phyloP scores from a whole-genome alignment of 345 rosid genomes.

The Orychophragmus violaceus region DNA sequence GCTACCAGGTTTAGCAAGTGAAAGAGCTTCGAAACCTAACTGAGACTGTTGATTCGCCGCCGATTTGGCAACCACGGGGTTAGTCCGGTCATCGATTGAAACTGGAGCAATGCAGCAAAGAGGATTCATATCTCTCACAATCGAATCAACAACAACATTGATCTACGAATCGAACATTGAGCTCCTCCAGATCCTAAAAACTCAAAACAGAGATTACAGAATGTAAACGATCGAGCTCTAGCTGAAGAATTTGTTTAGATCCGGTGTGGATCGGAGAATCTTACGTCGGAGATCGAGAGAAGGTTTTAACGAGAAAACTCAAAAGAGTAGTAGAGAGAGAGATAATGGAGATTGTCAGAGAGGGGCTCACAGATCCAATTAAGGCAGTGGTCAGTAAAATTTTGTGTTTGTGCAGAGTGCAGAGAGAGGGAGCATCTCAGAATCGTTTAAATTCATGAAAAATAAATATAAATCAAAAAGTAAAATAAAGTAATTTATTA shows the following conservation, averaged over 20 bases:
- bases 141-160: conserved; percentile 17
- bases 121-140: conserved; percentile 55
- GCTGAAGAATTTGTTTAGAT: too few relatives aligned
- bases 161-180: background rate
- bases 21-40: conserved; percentile 33
- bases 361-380: conserved; percentile 48
- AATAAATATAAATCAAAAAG: too few relatives aligned
- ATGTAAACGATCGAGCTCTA: background rate
- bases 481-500: conserved; percentile 21
- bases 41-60: conserved; percentile 38
- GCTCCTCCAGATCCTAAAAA: conserved; percentile 11
- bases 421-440: conserved; percentile 27
- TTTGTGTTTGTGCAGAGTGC: conserved; percentile 40
- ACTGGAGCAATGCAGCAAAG: conserved; percentile 99
- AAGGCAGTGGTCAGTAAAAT: conserved; percentile 48
- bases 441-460: conserved; percentile 18
- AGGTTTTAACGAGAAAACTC: background rate
- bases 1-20: conserved; percentile 19
- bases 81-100: conserved; percentile 76
- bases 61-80: conserved; percentile 57
- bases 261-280: too few relatives aligned
- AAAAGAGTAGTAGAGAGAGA: background rate
- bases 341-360: conserved; percentile 32
- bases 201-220: background rate
- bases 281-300: conserved; percentile 3